Evolutionary conservation across 129 eudicot genomes (phyloP), one percentile per base, ranked within the genome.

Genomic region (Artemisia argyi): DNA sequence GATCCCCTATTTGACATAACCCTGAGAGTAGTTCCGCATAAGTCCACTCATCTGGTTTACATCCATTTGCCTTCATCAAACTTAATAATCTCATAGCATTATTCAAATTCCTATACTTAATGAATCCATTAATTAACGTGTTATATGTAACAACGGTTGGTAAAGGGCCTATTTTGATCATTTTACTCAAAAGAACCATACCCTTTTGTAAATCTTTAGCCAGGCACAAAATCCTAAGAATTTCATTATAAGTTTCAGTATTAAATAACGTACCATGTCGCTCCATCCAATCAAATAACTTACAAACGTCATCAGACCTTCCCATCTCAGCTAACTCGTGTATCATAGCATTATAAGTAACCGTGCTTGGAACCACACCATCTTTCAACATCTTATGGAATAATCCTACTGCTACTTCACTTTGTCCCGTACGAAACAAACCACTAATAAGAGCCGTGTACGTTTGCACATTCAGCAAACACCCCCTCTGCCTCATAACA

Each of bases 381-480:
- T 78, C 82, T 75, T 58, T 89, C 74, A 85, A 70, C 96, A 92
- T 89, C 85, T 82, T 87, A 78, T 86, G 91, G 82, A 83, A 92
- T 66, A 86, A 85, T 28, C 98, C 98, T 50, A 78, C 8, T 54
- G 98, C 94, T 62, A 92, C 71, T 69, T 86, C 83, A 39, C 78
- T 65, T 49, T 79, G 79, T 54, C 83, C 71, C 0, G 87, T 66
- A 65, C 78, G 81, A 26, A 89, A 85, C 85, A 85, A 62, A 51
- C 98, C 98, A 76, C 96, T 85, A 19, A 92, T 92, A 46, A 92
- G 81, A 76, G 95, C 88, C 0, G 98, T 81, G 69, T 92, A 89
- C 52, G 87, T 84, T 61, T 86, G 95, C 72, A 83, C 89, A 85
- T 92, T 92, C 46, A 91, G 96, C 18, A 59, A 32, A 35, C 79